phyloP scores from a whole-genome alignment of 768 basidiomycete species.

The Pleurotus platypus region DNA sequence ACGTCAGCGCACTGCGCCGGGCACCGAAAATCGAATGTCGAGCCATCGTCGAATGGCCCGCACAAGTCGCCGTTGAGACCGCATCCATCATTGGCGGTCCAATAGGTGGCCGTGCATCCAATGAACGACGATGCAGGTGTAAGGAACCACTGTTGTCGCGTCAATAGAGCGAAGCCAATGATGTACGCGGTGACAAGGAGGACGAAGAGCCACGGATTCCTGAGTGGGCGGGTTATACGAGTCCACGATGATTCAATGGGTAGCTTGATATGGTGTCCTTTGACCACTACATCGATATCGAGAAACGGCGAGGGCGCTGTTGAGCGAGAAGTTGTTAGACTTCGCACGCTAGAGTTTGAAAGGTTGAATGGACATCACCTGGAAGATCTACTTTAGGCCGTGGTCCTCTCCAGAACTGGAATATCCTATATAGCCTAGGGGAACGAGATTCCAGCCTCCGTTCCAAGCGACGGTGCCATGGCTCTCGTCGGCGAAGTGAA shows the following conservation, averaged over 20 bases:
- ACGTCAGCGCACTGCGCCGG: constrained; percentile 67
- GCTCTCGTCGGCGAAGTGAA: constrained; percentile 9
- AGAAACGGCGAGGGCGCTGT: constrained; percentile 55
- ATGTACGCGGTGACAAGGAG: constrained; percentile 61
- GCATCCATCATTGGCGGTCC: constrained; percentile 66
- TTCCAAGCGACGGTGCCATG: constrained; percentile 16
- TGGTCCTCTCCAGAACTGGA: constrained; percentile 54
- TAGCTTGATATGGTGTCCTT: constrained; percentile 30
- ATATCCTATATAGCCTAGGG: constrained; percentile 16
- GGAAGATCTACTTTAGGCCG: constrained; percentile 50
- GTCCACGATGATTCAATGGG: constrained; percentile 55
- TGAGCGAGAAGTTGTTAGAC: constrained; percentile 5
- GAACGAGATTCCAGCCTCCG: constrained; percentile 14
- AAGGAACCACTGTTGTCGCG: constrained; percentile 68
- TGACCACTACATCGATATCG: constrained; percentile 40
- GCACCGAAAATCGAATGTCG: constrained; percentile 73
- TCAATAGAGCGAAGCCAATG: constrained; percentile 68
- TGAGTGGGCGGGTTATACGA: constrained; percentile 47
- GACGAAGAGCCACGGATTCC: constrained; percentile 50
- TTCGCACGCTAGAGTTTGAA: no score
- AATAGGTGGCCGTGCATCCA: constrained; percentile 68
- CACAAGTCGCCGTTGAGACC: constrained; percentile 69
- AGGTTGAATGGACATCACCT: constrained; percentile 28
- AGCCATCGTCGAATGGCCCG: constrained; percentile 52
- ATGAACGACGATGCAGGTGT: constrained; percentile 62